These are phyloP conservation scores for Houttuynia cordata DNA, from an alignment of 164 flowering plant genomes.

Conservation along the genomic window DNA sequence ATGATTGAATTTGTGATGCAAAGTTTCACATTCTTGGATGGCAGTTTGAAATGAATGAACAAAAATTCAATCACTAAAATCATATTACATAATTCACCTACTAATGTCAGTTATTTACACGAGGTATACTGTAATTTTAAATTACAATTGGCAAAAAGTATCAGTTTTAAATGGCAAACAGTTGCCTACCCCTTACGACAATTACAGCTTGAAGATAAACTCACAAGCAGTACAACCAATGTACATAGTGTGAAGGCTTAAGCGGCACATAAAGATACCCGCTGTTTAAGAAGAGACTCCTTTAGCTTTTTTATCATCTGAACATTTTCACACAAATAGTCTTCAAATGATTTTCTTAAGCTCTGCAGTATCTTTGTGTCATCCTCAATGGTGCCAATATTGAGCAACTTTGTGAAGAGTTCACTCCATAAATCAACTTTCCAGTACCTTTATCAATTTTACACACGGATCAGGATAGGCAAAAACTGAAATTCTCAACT, in stretches of 20 bases:
- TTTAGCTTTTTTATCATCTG: slow-evolving; percentile 53
- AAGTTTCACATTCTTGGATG: too few relatives aligned
- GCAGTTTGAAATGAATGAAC: too few relatives aligned
- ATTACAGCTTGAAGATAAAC: not conserved
- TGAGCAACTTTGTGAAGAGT: slow-evolving; percentile 64
- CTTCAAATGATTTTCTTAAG: slow-evolving; percentile 55
- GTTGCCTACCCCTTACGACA: too few relatives aligned
- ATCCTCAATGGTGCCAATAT: slow-evolving; percentile 27
- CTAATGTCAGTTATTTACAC: too few relatives aligned
- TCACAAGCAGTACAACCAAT: not conserved
- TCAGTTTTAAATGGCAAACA: too few relatives aligned
- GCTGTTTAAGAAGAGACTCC: slow-evolving; percentile 61
- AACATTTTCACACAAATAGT: slow-evolving; percentile 47
- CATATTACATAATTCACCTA: too few relatives aligned
- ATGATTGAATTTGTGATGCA: too few relatives aligned
- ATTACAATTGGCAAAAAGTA: too few relatives aligned
- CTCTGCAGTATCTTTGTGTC: slow-evolving; percentile 26
- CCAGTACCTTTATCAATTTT: slow-evolving; percentile 52
- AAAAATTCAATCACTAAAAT: too few relatives aligned
- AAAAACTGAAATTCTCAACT: not conserved
- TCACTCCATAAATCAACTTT: slow-evolving; percentile 64
- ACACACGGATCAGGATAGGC: not conserved
- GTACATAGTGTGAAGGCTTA: too few relatives aligned
- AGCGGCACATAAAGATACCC: slow-evolving; percentile 48
- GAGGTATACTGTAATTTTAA: too few relatives aligned